These are phyloP conservation scores for Pouteria campechiana DNA, from an alignment of 179 eudicot genomes.

Conservation along the genomic window DNA sequence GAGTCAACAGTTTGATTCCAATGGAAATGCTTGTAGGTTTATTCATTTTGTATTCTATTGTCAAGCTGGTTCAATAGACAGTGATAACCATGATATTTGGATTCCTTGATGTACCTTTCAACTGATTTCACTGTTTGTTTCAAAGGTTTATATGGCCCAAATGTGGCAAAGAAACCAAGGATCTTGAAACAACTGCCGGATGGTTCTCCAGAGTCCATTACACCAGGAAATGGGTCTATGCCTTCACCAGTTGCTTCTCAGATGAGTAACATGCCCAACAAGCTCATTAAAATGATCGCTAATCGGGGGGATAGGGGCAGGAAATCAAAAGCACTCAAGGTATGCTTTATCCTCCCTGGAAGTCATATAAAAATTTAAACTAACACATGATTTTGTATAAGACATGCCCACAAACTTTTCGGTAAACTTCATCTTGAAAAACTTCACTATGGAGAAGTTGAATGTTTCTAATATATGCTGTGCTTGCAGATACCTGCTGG, in stretches of 20 bases:
- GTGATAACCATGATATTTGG: background rate
- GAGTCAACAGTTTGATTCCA: slow-evolving; percentile 47
- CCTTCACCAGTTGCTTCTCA: slow-evolving; percentile 92
- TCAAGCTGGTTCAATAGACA: background rate
- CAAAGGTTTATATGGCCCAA: slow-evolving; percentile 60
- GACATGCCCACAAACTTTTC: too few species aligned
- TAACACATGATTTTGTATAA: too few species aligned
- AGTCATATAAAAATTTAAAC: too few species aligned
- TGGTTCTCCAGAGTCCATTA: slow-evolving; percentile 42
- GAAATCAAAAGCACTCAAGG: slow-evolving; percentile 67
- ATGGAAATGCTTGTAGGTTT: slow-evolving; percentile 59
- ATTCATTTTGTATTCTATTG: too few species aligned
- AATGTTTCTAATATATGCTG: background rate
- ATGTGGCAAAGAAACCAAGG: slow-evolving; percentile 56
- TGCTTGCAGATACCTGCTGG: slow-evolving; percentile 51
- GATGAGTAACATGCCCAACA: slow-evolving; percentile 82
- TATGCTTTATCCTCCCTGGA: too few species aligned
- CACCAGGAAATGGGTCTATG: slow-evolving; percentile 43
- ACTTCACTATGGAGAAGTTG: background rate
- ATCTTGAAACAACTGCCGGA: slow-evolving; percentile 50
- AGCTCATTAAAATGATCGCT: slow-evolving; percentile 61
- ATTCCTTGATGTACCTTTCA: slow-evolving; percentile 1
- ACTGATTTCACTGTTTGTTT: slow-evolving; percentile 1
- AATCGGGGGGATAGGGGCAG: slow-evolving; percentile 68
- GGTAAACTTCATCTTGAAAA: too few species aligned